Evolutionary conservation across 2,329 filamentous ascomycete genomes (phyloP).

Genomic region (Fusarium pseudocircinatum): DNA sequence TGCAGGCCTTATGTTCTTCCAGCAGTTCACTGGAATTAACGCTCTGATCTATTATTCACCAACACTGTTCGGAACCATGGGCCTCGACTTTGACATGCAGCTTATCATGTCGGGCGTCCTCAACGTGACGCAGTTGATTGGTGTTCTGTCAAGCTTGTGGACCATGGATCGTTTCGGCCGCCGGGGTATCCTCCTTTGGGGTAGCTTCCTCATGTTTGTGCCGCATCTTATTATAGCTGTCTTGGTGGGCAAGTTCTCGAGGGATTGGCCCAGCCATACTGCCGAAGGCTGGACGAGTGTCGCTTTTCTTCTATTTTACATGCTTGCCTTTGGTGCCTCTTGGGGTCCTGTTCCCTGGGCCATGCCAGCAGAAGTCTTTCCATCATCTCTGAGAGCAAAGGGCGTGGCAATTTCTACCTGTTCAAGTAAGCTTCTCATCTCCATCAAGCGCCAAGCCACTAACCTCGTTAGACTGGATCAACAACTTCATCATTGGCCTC

Average conservation of each 20-base stretch:
- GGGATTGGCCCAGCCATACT: constrained; percentile 39
- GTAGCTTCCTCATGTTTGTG: constrained; percentile 42
- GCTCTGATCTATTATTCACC: constrained; percentile 67
- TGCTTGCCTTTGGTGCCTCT: constrained; percentile 66
- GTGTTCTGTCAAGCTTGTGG: constrained; percentile 56
- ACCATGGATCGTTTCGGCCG: constrained; percentile 48
- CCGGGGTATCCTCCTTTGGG: constrained; percentile 39
- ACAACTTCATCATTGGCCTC: constrained; percentile 66
- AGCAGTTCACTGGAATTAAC: constrained; percentile 53
- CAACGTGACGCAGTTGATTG: constrained; percentile 46
- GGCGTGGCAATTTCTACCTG: constrained; percentile 69
- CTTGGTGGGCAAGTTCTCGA: constrained; percentile 39
- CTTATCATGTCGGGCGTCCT: constrained; percentile 47
- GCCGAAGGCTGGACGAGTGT: constrained; percentile 44
- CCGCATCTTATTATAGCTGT: constrained; percentile 41
- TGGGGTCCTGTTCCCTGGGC: constrained; percentile 65
- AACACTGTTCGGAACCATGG: constrained; percentile 65
- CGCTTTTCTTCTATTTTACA: constrained; percentile 59
- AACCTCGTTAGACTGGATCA: constrained; percentile 59
- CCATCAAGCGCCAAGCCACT: not conserved
- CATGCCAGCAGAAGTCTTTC: constrained; percentile 67
- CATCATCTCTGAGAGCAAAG: constrained; percentile 68
- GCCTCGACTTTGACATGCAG: constrained; percentile 51
- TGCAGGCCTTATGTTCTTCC: constrained; percentile 65
- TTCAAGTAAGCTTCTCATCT: constrained; percentile 49